Conservation (phyloP, 768 basidiomycete species). For the Harrya chromipes region DNA sequence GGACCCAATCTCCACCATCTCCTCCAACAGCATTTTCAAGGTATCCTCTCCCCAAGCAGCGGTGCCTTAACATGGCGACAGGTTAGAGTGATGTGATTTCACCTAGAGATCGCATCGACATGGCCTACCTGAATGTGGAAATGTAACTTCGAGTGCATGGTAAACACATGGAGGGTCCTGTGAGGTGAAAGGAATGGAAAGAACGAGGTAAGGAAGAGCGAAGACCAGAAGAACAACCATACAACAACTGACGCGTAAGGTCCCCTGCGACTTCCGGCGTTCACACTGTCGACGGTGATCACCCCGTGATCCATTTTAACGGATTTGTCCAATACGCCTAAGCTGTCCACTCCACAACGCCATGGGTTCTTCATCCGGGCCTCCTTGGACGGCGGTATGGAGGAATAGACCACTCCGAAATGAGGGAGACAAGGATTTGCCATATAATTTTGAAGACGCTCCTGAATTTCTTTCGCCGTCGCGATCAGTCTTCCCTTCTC, state of each 20-base stretch:
- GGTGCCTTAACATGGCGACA: conserved; percentile 6
- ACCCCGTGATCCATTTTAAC: conserved; percentile 3
- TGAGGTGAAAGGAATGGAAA: not conserved
- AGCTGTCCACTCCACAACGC: conserved; percentile 8
- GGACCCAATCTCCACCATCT: conserved; percentile 12
- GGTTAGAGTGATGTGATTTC: not conserved
- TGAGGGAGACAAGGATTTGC: conserved; percentile 15
- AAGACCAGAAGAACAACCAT: no score
- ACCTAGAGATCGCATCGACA: no score
- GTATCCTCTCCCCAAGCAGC: conserved; percentile 20
- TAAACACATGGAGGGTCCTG: conserved; percentile 14
- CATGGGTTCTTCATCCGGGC: not conserved
- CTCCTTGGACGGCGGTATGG: not conserved
- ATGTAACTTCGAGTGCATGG: conserved; percentile 13
- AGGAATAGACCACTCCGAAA: not conserved
- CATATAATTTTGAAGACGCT: conserved; percentile 9
- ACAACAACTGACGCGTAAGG: no score
- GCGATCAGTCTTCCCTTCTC: no score
- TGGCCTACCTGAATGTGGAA: conserved; percentile 15
- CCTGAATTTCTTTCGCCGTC: conserved; percentile 12
- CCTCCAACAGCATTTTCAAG: conserved; percentile 12
- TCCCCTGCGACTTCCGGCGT: no score
- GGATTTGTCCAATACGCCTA: conserved; percentile 11
- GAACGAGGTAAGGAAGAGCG: no score
- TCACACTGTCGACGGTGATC: no score